Evolutionary conservation across 768 basidiomycete species (phyloP).

Genomic region (Tricholoma sp.): DNA sequence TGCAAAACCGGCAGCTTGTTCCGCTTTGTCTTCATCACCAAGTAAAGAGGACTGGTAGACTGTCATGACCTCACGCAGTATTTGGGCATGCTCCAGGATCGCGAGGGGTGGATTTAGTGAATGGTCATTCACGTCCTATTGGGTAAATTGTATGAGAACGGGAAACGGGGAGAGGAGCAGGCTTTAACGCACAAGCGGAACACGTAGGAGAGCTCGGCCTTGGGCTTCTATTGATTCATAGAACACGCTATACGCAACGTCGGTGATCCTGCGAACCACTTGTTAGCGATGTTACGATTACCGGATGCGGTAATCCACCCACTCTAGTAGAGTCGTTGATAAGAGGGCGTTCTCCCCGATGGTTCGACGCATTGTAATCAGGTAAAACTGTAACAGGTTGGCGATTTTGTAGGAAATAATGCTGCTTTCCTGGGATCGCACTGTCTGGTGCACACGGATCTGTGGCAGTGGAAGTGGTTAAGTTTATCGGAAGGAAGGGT

Average conservation of each 20-base stretch:
- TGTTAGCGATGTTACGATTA: neutral
- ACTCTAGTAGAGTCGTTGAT: slow-evolving; percentile 78
- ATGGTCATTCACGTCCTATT: slow-evolving; percentile 62
- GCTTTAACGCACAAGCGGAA: slow-evolving; percentile 42
- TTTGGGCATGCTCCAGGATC: slow-evolving; percentile 78
- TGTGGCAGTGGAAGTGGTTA: slow-evolving; percentile 28
- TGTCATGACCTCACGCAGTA: slow-evolving; percentile 81
- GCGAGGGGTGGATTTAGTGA: slow-evolving; percentile 68
- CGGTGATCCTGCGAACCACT: slow-evolving; percentile 56
- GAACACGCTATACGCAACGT: slow-evolving; percentile 77
- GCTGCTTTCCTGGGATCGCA: slow-evolving; percentile 89
- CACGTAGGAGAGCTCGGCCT: slow-evolving; percentile 56
- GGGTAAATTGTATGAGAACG: slow-evolving; percentile 15
- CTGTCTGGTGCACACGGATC: slow-evolving; percentile 90
- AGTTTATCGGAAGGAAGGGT: neutral
- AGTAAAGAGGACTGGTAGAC: slow-evolving; percentile 87
- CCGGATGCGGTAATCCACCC: slow-evolving; percentile 19
- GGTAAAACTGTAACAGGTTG: slow-evolving; percentile 93
- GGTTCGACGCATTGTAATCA: slow-evolving; percentile 87
- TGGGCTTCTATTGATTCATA: slow-evolving; percentile 84
- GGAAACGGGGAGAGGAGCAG: too few relatives aligned
- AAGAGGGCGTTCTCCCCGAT: slow-evolving; percentile 81
- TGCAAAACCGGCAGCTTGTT: slow-evolving; percentile 47
- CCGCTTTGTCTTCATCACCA: slow-evolving; percentile 48
- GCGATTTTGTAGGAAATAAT: slow-evolving; percentile 91